phyloP scores from a whole-genome alignment of 2,329 filamentous ascomycete species.

The Orbilia ellipsospora region DNA sequence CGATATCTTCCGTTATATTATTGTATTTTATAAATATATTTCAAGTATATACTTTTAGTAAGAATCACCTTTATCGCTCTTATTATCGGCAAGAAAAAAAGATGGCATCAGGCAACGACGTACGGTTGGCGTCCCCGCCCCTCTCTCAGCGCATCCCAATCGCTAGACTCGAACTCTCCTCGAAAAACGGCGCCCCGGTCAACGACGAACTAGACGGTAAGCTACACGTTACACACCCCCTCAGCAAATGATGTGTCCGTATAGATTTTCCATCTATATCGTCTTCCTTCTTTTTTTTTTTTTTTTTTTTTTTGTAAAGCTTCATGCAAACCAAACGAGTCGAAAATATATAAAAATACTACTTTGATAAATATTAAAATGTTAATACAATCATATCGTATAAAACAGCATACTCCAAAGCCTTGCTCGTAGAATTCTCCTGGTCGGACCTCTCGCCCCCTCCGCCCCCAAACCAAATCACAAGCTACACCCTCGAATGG shows the following conservation, averaged over 20 bases:
- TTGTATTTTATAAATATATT: too few relatives aligned
- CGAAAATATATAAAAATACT: too few relatives aligned
- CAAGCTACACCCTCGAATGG: slow-evolving; percentile 53
- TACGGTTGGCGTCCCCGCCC: slow-evolving; percentile 50
- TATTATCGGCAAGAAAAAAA: not conserved
- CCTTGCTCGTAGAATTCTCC: slow-evolving; percentile 51
- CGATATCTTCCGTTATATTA: not conserved
- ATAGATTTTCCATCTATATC: not conserved
- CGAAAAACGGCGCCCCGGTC: slow-evolving; percentile 48
- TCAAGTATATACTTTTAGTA: too few relatives aligned
- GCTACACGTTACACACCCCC: not conserved
- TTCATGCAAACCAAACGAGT: too few relatives aligned
- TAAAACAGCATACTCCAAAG: slow-evolving; percentile 50
- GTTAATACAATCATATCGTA: too few relatives aligned
- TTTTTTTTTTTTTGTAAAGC: too few relatives aligned
- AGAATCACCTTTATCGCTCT: too few relatives aligned
- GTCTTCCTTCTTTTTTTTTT: not conserved
- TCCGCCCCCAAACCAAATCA: slow-evolving; percentile 42
- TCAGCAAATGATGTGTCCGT: not conserved
- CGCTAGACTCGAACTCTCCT: slow-evolving; percentile 52
- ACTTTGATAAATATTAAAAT: too few relatives aligned
- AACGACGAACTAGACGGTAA: slow-evolving; percentile 54
- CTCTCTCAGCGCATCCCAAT: slow-evolving; percentile 54
- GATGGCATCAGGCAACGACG: slow-evolving; percentile 46
- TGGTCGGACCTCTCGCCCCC: slow-evolving; percentile 53